Evolutionary conservation across 495 filamentous ascomycete genomes (phyloP).

Genomic region (Astrocystis sublimbata): DNA sequence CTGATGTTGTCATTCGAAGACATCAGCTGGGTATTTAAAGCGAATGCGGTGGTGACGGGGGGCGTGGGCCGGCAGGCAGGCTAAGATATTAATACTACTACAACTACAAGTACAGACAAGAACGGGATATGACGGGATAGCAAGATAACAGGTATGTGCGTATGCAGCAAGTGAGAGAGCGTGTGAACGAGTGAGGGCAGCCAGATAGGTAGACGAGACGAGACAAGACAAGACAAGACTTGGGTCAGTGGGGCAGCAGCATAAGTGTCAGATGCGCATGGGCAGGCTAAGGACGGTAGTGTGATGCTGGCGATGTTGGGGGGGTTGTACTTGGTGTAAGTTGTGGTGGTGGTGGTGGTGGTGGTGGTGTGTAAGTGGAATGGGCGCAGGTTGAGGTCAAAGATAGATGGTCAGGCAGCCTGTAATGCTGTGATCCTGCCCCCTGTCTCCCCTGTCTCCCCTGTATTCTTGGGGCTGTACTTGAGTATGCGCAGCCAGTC

Average conservation of each 20-base stretch:
- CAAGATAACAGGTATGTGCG: not conserved
- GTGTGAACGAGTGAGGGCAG: no score
- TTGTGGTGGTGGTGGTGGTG: not conserved
- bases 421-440: no score
- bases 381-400: not conserved
- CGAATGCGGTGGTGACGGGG: not conserved
- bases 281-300: not conserved
- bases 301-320: not conserved
- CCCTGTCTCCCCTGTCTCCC: no score
- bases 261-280: slow-evolving; percentile 8
- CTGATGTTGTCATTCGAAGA: slow-evolving; percentile 7
- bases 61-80: no score
- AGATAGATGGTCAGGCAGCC: no score
- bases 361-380: not conserved
- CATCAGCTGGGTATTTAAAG: slow-evolving; percentile 9
- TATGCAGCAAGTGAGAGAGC: not conserved
- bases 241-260: slow-evolving; percentile 6
- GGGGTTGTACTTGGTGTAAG: no score
- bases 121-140: no score
- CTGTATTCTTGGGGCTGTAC: no score
- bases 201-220: no score
- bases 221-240: not conserved
- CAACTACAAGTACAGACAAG: not conserved
- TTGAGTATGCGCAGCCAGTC: no score
- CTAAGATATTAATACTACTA: slow-evolving; percentile 9